Evolutionary conservation across 768 basidiomycete genomes (phyloP).

Genomic region (Hygrocybe punicea): DNA sequence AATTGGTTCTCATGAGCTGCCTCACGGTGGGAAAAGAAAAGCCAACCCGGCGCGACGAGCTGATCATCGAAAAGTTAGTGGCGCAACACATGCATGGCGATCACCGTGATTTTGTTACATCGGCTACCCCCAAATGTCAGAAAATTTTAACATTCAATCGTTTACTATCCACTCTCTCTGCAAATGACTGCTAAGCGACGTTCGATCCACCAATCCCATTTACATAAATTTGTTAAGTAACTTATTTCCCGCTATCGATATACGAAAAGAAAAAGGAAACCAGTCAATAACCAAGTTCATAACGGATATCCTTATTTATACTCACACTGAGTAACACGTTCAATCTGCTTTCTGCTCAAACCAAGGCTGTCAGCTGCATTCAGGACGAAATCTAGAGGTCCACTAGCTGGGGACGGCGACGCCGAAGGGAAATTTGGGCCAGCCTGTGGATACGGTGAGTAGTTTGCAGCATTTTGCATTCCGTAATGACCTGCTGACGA

Average conservation of each 20-base stretch:
- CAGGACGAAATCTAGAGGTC: constrained; percentile 43
- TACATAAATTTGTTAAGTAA: constrained; percentile 30
- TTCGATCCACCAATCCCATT: background rate
- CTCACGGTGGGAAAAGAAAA: too few species aligned
- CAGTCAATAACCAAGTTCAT: background rate
- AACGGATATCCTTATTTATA: background rate
- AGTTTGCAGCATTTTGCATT: constrained; percentile 12
- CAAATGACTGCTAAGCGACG: too few species aligned
- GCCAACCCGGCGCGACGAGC: too few species aligned
- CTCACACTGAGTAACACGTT: constrained; percentile 27
- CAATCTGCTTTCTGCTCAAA: constrained; percentile 49
- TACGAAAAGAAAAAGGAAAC: background rate
- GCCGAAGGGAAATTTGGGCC: constrained; percentile 28
- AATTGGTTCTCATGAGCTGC: too few species aligned
- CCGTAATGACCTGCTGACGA: constrained; percentile 2
- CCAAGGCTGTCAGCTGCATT: constrained; percentile 55
- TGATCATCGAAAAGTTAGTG: too few species aligned
- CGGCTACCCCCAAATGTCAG: background rate
- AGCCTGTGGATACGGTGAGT: constrained; percentile 22
- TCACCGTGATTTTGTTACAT: background rate
- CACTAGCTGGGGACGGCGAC: constrained; percentile 25
- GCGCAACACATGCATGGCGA: too few species aligned
- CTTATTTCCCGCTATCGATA: constrained; percentile 33
- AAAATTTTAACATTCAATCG: background rate
- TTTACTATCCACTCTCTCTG: too few species aligned